Conservation (phyloP, 768 basidiomycete species). For the Macrolepiota albuminosa region DNA sequence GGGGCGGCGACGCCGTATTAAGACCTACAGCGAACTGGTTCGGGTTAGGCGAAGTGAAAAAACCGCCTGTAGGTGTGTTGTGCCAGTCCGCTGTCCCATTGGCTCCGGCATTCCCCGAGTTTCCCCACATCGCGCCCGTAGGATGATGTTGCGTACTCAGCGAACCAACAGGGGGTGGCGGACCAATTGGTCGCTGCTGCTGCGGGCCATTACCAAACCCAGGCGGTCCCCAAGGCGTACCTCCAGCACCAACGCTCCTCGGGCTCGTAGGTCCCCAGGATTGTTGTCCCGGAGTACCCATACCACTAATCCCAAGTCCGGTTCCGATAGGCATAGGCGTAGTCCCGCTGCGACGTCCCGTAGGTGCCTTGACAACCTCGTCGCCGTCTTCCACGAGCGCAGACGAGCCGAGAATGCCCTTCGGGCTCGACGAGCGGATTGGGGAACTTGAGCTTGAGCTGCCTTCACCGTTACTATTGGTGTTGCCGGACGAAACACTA, state of each 20-base stretch:
- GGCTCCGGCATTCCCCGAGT: conserved; percentile 19
- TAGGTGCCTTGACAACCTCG: conserved; percentile 55
- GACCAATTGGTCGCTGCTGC: conserved; percentile 21
- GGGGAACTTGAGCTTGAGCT: conserved; percentile 63
- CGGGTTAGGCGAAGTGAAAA: conserved; percentile 30
- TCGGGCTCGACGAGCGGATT: conserved; percentile 47
- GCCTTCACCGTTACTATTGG: conserved; percentile 37
- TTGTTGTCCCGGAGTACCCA: conserved; percentile 20
- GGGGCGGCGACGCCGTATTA: conserved; percentile 46
- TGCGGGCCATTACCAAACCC: conserved; percentile 25
- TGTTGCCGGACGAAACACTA: conserved; percentile 25
- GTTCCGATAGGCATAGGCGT: conserved; percentile 22
- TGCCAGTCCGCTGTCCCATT: conserved; percentile 40
- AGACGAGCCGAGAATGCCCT: conserved; percentile 70
- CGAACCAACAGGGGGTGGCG: conserved; percentile 24
- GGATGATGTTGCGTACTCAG: conserved; percentile 19
- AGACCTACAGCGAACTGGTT: conserved; percentile 39
- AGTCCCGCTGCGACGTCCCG: conserved; percentile 39
- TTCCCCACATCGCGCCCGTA: conserved; percentile 36
- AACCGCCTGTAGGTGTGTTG: conserved; percentile 32
- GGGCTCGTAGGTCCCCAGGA: conserved; percentile 48
- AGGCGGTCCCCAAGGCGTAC: conserved; percentile 31
- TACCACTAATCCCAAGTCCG: conserved; percentile 20
- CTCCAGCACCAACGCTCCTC: conserved; percentile 34
- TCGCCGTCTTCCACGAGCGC: conserved; percentile 78